Evolutionary conservation across 208 protist species (phyloP).

Genomic region (Leishmania lainsoni): DNA sequence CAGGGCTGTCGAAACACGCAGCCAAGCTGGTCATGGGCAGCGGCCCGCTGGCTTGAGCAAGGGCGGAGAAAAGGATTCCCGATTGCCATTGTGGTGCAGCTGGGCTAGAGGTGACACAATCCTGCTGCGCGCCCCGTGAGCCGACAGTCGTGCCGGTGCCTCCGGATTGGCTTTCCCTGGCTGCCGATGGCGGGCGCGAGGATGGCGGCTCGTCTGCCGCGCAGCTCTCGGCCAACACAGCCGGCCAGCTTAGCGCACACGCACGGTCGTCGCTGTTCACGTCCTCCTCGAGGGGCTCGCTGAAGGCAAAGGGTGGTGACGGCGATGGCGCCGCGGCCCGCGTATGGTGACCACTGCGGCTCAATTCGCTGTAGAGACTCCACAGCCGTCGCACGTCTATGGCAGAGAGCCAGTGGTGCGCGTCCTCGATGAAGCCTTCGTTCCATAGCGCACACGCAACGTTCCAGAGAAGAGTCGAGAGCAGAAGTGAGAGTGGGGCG

Average conservation of each 20-base stretch:
- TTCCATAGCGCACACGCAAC: slow-evolving; percentile 59
- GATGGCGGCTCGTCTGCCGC: slow-evolving; percentile 13
- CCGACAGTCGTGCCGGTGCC: neutral
- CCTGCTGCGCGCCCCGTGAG: neutral
- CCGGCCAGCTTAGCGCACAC: slow-evolving; percentile 28
- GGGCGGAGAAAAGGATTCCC: slow-evolving; percentile 24
- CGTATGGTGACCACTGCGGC: neutral
- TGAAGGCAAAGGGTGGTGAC: neutral
- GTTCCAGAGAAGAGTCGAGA: neutral
- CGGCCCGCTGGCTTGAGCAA: neutral
- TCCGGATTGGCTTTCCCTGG: neutral
- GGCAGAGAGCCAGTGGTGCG: slow-evolving; percentile 52
- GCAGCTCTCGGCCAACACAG: slow-evolving; percentile 20
- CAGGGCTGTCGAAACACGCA: neutral
- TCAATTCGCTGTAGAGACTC: slow-evolving; percentile 19
- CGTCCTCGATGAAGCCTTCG: slow-evolving; percentile 57
- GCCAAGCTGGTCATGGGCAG: slow-evolving; percentile 14
- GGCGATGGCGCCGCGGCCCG: neutral
- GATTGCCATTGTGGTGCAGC: neutral
- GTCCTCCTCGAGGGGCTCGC: slow-evolving; percentile 20
- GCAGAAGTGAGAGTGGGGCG: no score
- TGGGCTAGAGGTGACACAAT: neutral
- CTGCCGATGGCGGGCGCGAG: neutral
- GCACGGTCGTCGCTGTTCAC: slow-evolving; percentile 14
- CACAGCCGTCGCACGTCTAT: slow-evolving; percentile 46